Evolutionary conservation across 306 rosid genomes (phyloP).

Genomic region (Dryas octopetala): DNA sequence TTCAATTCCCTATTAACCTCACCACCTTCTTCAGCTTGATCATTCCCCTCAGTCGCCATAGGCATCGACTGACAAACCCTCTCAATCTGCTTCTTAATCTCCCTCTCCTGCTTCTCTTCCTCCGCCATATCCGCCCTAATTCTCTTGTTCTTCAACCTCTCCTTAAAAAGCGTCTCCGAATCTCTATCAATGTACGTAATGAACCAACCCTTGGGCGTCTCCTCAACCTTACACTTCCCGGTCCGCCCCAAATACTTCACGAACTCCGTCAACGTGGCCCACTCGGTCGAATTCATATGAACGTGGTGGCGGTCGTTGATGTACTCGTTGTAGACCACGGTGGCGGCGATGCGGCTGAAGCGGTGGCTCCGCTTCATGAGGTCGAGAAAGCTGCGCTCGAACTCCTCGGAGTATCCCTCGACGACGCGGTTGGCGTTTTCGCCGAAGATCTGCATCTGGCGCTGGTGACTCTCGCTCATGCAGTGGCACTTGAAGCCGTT

Average conservation of each 20-base stretch:
- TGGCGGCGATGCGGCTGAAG: conserved; percentile 85
- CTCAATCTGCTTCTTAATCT: conserved; percentile 80
- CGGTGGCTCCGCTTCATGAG: conserved; percentile 90
- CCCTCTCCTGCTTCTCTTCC: conserved; percentile 89
- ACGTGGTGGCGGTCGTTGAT: conserved; percentile 77
- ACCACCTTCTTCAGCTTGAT: conserved; percentile 36
- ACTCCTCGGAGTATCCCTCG: conserved; percentile 83
- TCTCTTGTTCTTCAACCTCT: conserved; percentile 73
- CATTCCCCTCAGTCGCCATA: conserved; percentile 28
- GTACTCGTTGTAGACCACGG: conserved; percentile 88
- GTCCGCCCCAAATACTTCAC: conserved; percentile 79
- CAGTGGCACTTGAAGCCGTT: conserved; percentile 96
- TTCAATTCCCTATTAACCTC: conserved; percentile 50
- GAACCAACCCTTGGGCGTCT: conserved; percentile 96
- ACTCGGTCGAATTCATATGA: conserved; percentile 83
- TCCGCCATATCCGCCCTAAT: conserved; percentile 64
- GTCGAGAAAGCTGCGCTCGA: conserved; percentile 65
- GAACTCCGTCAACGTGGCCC: conserved; percentile 86
- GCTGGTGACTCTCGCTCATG: conserved; percentile 93
- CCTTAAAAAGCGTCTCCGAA: conserved; percentile 80
- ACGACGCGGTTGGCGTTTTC: conserved; percentile 68
- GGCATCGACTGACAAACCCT: conserved; percentile 54
- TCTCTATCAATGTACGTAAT: conserved; percentile 81
- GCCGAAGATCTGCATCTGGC: conserved; percentile 89
- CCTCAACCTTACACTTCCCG: conserved; percentile 87